Evolutionary conservation across 176 grass and related monocot species (phyloP), one percentile per base, ranked within the genome.

Genomic region (Saccharum spontaneum): DNA sequence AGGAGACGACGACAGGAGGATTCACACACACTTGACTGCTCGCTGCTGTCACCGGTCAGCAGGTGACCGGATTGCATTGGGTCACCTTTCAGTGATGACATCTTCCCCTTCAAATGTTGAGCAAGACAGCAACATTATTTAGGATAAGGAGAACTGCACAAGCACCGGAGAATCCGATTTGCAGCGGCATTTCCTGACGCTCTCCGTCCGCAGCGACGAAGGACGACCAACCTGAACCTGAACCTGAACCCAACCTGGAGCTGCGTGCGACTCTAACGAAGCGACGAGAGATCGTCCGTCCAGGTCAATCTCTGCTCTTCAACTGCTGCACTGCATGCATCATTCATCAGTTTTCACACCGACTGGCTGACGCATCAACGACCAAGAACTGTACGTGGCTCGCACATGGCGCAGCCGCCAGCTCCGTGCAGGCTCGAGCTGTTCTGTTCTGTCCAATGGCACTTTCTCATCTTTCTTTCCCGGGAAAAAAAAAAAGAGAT

Each of bases 351-450:
- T 10, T 3, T 71, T 10, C 69, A 24, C 69, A 44, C 68, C 67
- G 38, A 41, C 37, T 23, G 22, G 1, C 54, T 22, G 54, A 57
- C 2, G 37, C 17, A 5, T 0, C 20, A 57, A 8, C 52, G 5
- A 7, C 36, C 18, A 43, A 34, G 20, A 65, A 41, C 18, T 52
- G 15, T 16, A 20, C 15, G 45, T 71, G 54, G 61, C 41, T n/a
- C 67, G 82, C 69, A 89, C 67, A 83, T 71, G 80, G 49, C 41
- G 16, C 26, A 13, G 40, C 15, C 18, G 45, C 46, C 37, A 46
- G 1, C 17, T n/a, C 30, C 40, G 71, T 81, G 54, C 83, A 70
- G 50, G 15, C 12, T 23, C 39, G 72, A 82, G 77, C 64, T 63
- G 82, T 61, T 36, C 22, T 30, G 60, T 5, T 13, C 8, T 26